Percentiles rank a stretch among this genome's conserved stretches.
phyloP scores from a whole-genome alignment of 495 filamentous ascomycete species.

The Lasiosphaeris hirsuta region DNA sequence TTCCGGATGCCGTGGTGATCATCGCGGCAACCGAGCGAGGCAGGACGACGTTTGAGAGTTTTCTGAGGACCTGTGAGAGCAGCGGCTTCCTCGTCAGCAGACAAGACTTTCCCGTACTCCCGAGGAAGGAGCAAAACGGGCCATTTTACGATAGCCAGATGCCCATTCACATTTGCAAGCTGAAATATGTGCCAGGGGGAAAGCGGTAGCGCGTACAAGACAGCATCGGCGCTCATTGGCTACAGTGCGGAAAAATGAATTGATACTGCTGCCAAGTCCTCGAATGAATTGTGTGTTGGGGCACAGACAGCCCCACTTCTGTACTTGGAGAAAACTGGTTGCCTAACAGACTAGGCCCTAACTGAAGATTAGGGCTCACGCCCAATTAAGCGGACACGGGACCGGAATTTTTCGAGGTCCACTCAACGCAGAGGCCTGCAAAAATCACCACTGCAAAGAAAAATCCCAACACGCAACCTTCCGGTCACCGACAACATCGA shows the following conservation, averaged over 20 bases:
- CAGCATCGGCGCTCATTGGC: background rate
- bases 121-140: slow-evolving; percentile 37
- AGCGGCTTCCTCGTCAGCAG: slow-evolving; percentile 32
- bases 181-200: slow-evolving; percentile 16
- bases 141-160: slow-evolving; percentile 47
- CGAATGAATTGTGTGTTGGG: background rate
- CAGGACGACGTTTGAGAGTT: slow-evolving; percentile 40
- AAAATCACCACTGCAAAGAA: slow-evolving; percentile 27
- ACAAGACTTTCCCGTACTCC: slow-evolving; percentile 33
- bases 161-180: slow-evolving; percentile 41
- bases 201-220: background rate
- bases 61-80: slow-evolving; percentile 35
- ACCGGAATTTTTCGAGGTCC: slow-evolving; percentile 29
- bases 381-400: slow-evolving; percentile 24
- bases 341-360: slow-evolving; percentile 20
- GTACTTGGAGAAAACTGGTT: background rate
- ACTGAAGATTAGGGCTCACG: slow-evolving; percentile 29
- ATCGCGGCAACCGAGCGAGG: slow-evolving; percentile 51
- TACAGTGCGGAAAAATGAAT: background rate
- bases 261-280: background rate
- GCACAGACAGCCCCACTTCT: background rate
- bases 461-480: slow-evolving; percentile 26
- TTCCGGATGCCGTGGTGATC: slow-evolving; percentile 35
- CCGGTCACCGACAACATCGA: slow-evolving; percentile 25
- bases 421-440: slow-evolving; percentile 20